phyloP scores from a whole-genome alignment of 2,329 filamentous ascomycete genomes.

The Pyricularia sp. region DNA sequence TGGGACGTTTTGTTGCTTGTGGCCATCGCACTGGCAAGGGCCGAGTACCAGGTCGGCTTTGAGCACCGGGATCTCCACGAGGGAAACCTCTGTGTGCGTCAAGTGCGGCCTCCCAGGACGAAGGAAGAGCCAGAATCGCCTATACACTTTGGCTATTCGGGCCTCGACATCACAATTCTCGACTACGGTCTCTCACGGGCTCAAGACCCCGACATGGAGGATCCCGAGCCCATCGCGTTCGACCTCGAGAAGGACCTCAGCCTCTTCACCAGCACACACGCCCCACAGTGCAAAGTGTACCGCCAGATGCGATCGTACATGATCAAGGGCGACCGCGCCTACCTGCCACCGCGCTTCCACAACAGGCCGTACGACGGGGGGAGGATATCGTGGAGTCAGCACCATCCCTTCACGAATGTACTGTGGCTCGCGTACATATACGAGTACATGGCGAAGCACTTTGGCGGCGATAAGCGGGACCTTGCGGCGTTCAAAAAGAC shows the following conservation, averaged over 20 bases:
- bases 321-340: constrained; percentile 38
- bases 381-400: constrained; percentile 43
- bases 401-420: constrained; percentile 54
- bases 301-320: constrained; percentile 52
- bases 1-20: constrained; percentile 57
- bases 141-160: constrained; percentile 46
- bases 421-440: constrained; percentile 57
- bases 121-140: constrained; percentile 19
- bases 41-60: constrained; percentile 48
- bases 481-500: constrained; percentile 34
- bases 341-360: constrained; percentile 37
- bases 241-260: constrained; percentile 51
- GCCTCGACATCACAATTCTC: constrained; percentile 53
- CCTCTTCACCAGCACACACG: constrained; percentile 52
- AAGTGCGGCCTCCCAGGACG: constrained; percentile 22
- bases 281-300: constrained; percentile 51
- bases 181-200: constrained; percentile 58
- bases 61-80: constrained; percentile 61
- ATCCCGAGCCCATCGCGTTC: constrained; percentile 31
- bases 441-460: constrained; percentile 38
- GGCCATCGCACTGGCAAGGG: constrained; percentile 49
- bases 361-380: constrained; percentile 31
- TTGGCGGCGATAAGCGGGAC: constrained; percentile 35
- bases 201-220: constrained; percentile 26
- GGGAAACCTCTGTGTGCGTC: constrained; percentile 52